These are phyloP conservation scores for Bipolaris victoriae DNA, from an alignment of 2,329 filamentous ascomycete species.

Conservation along the genomic window DNA sequence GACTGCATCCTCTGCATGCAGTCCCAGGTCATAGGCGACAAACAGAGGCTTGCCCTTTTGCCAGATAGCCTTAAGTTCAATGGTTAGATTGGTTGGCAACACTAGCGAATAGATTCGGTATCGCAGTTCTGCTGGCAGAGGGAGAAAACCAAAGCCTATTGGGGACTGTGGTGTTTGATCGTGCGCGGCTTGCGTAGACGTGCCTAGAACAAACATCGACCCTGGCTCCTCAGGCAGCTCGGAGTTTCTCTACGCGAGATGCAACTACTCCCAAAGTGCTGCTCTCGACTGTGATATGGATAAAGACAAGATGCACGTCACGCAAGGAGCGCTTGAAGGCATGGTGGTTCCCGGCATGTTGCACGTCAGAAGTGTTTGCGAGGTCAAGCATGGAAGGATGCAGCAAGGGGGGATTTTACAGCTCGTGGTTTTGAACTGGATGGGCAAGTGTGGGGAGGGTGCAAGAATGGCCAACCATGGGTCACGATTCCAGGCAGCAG, in stretches of 20 bases:
- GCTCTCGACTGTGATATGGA: neutral
- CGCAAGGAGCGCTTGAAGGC: neutral
- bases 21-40: neutral
- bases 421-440: neutral
- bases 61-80: neutral
- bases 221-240: neutral
- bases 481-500: neutral
- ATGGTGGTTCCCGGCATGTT: neutral
- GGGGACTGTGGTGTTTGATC: neutral
- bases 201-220: neutral
- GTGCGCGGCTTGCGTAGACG: neutral
- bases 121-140: slow-evolving; percentile 27
- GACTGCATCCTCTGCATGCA: neutral
- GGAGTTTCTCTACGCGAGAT: slow-evolving; percentile 4
- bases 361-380: neutral
- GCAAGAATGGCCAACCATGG: no score
- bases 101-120: slow-evolving; percentile 19
- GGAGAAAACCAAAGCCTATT: slow-evolving; percentile 20
- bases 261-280: neutral
- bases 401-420: neutral
- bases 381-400: neutral
- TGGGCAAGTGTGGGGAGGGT: no score
- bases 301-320: neutral
- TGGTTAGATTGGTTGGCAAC: slow-evolving; percentile 14
- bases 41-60: neutral